A percentile compares a stretch with the other conserved stretches of the same genome.
These are phyloP conservation scores for Aspergillus hancockii DNA, from an alignment of 495 filamentous ascomycete species.

Conservation along the genomic window DNA sequence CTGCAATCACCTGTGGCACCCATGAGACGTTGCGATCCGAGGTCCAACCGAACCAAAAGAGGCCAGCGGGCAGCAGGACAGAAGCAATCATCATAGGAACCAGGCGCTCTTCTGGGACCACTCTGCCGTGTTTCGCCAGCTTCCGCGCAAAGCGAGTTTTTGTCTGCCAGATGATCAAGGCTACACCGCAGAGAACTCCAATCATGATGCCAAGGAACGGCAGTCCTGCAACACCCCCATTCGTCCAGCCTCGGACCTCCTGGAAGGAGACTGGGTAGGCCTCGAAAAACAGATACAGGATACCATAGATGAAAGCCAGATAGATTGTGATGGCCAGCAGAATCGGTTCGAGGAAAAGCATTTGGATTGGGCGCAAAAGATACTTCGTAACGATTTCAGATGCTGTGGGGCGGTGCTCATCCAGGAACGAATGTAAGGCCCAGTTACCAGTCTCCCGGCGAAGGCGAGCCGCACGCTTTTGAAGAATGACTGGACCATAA, in stretches of 20 bases:
- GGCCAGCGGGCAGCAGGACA: constrained; percentile 54
- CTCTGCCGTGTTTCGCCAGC: constrained; percentile 46
- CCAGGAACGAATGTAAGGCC: constrained; percentile 58
- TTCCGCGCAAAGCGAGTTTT: constrained; percentile 54
- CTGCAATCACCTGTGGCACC: constrained; percentile 51
- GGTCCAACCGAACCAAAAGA: constrained; percentile 70
- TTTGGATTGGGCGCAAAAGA: constrained; percentile 60
- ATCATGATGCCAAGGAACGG: constrained; percentile 62
- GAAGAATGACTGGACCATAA: constrained; percentile 56
- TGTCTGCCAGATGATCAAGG: constrained; percentile 50
- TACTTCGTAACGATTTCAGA: constrained; percentile 49
- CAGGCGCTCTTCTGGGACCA: constrained; percentile 61
- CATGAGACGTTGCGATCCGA: constrained; percentile 42
- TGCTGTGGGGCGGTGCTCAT: constrained; percentile 52
- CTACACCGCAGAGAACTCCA: constrained; percentile 52
- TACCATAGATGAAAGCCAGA: constrained; percentile 56
- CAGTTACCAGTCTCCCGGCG: constrained; percentile 63
- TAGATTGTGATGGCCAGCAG: constrained; percentile 56
- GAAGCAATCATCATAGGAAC: constrained; percentile 59
- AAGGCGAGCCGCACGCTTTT: constrained; percentile 55
- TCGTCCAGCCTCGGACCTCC: constrained; percentile 51
- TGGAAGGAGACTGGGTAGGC: constrained; percentile 61
- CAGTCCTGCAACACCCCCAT: constrained; percentile 49
- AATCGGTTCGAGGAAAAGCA: constrained; percentile 63
- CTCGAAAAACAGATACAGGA: constrained; percentile 65